Evolutionary conservation across 2,329 filamentous ascomycete species (phyloP), one percentile per base, ranked within the genome.

Genomic region (Alternaria panax): DNA sequence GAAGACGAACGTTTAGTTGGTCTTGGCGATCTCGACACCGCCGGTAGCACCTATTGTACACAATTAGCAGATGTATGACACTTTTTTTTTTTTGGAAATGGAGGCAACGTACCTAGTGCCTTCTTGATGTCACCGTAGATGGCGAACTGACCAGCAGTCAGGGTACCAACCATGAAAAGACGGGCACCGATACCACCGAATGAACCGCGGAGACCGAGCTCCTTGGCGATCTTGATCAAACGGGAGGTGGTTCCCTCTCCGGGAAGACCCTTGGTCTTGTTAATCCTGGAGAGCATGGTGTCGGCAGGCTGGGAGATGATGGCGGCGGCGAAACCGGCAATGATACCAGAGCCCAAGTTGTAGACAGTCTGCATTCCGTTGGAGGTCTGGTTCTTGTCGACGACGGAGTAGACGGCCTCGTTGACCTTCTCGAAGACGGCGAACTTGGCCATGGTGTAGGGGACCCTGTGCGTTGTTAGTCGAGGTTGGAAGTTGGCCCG

Each of bases 381-480:
- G 74, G 89, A 90, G 70, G 91, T 81, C 60, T 82, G 84, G 75
- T 85, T 82, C 87, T 93, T 94, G 86, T 92, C 89, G 78, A 90
- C 75, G 53, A 76, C 65, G 71, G 82, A 80, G 86, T 89, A 94
- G 83, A 91, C 80, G 70, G 85, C 75, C 84, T 95, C 92, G 73
- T 88, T 84, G 73, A 92, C 90, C 87, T 94, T 94, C 84, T 96
- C 92, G 87, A 88, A 95, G 75, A 93, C 92, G 81, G 94, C 92
- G 84, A 96, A 96, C 86, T 96, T 96, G 87, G 92, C 86, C 90
- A 95, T 93, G 81, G 92, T 96, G 86, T 96, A 96, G 68, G 92
- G 92, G 73, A 96, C 89, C 86, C 90, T 92, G 67, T 46, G 8
- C 27, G 9, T 59, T 76, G 60, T 73, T 62, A 74, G 71, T 40